Evolutionary conservation across 2,329 filamentous ascomycete genomes (phyloP), one percentile per base, ranked within the genome.

Genomic region (Apiospora saccharicola): DNA sequence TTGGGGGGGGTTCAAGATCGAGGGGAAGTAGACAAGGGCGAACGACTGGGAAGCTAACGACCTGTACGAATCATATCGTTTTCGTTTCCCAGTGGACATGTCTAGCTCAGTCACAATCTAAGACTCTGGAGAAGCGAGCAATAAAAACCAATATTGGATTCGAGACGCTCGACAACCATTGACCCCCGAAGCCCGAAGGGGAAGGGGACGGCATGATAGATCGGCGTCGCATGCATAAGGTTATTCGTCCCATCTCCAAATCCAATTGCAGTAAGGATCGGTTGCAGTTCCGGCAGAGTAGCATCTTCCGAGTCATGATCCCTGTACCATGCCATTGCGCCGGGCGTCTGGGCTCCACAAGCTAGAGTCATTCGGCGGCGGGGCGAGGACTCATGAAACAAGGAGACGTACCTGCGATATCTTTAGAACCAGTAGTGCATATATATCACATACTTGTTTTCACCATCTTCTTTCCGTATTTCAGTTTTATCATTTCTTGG

Each of bases 1-100:
- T 64, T 4, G 57, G 57, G 8, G 57, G 8, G 57, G 57, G 41
- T 61, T 64, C 34, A 64, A 64, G 57, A 64, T 64, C 19, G 19
- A 37, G 19, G 57, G n/a, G 14, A 0, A 7, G 16, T 34, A 6
- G 37, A n/a, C 22, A 37, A 8, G 16, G 53, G 16, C 26, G 26
- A 30, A 30, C 26, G 26, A 30, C 26, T 7, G 22, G 16, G 12
- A 12, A 14, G 2, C 4, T 61, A 37, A 19, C 4, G 14, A 19
- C 4, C 43, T 14, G 3, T 44, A 30, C n/a, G n/a, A n/a, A n/a
- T n/a, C n/a, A n/a, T n/a, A n/a, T n/a, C n/a, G n/a, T n/a, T n/a
- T n/a, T n/a, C n/a, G n/a, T n/a, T n/a, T n/a, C n/a, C n/a, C n/a
- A n/a, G n/a, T n/a, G 26, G 26, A 30, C 4, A 30, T 30, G 26